Conservation (phyloP, 352 stramenopile species). For the Phytophthora sojae region DNA sequence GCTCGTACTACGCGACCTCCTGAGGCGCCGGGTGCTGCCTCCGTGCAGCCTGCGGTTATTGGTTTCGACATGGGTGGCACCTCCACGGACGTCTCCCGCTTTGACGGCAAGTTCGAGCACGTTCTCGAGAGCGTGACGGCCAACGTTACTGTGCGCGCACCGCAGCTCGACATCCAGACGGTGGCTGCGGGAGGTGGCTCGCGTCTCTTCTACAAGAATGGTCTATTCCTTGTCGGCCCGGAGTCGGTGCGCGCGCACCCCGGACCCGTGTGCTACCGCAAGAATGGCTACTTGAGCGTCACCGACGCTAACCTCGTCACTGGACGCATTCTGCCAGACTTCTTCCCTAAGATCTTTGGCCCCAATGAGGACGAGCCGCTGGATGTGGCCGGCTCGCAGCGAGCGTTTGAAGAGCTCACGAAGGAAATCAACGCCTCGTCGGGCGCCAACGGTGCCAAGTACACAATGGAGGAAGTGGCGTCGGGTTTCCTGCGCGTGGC, state of each 20-base stretch:
- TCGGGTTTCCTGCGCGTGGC: slow-evolving; percentile 98
- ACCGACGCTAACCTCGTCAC: slow-evolving; percentile 99
- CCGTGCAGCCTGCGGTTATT: slow-evolving; percentile 77
- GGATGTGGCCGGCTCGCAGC: slow-evolving; percentile 93
- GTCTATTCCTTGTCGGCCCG: slow-evolving; percentile 98
- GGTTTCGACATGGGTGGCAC: slow-evolving; percentile 99
- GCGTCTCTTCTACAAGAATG: slow-evolving; percentile 96
- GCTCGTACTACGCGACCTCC: slow-evolving; percentile 91
- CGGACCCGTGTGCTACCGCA: slow-evolving; percentile 97
- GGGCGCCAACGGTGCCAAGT: slow-evolving; percentile 59
- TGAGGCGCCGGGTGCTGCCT: slow-evolving; percentile 23
- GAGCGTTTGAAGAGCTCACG: slow-evolving; percentile 93
- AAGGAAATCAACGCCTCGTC: slow-evolving; percentile 87
- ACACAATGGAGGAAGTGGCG: slow-evolving; percentile 95
- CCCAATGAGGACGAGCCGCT: slow-evolving; percentile 97
- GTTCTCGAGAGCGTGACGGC: slow-evolving; percentile 99
- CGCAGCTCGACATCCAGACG: slow-evolving; percentile 99
- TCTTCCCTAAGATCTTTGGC: slow-evolving; percentile 99
- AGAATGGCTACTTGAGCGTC: slow-evolving; percentile 96
- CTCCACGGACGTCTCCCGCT: slow-evolving; percentile 98
- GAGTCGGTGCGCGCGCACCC: slow-evolving; percentile 97
- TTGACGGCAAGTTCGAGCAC: slow-evolving; percentile 97
- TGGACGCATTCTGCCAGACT: slow-evolving; percentile 95
- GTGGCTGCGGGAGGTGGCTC: slow-evolving; percentile 97
- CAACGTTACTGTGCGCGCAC: slow-evolving; percentile 97